These are phyloP conservation scores for Hygrophila difformis DNA, from an alignment of 257 asterid species.

Conservation along the genomic window DNA sequence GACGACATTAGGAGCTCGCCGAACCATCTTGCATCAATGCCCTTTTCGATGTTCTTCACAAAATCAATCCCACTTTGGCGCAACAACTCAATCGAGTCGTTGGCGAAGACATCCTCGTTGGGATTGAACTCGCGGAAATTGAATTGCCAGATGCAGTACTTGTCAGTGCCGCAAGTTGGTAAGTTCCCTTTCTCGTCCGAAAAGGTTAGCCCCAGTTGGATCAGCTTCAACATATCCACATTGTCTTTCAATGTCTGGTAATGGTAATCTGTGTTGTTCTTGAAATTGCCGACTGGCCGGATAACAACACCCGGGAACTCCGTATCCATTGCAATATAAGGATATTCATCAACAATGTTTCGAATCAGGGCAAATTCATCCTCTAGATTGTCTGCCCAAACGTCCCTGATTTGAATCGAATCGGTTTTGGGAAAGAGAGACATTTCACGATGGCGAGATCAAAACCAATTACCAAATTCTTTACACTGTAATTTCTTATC, in stretches of 20 bases:
- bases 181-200: conserved; percentile 65
- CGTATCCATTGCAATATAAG: conserved; percentile 74
- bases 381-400: conserved; percentile 65
- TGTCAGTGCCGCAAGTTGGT: conserved; percentile 60
- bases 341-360: conserved; percentile 51
- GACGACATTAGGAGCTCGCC: conserved; percentile 80
- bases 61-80: conserved; percentile 65
- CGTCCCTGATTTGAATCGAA: conserved; percentile 67
- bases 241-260: conserved; percentile 59
- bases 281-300: conserved; percentile 55
- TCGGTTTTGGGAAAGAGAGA: conserved; percentile 50
- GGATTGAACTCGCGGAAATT: conserved; percentile 66
- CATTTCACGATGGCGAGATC: conserved; percentile 31
- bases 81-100: conserved; percentile 53
- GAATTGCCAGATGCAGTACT: conserved; percentile 64
- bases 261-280: conserved; percentile 45
- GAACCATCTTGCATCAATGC: conserved; percentile 45
- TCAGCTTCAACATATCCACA: conserved; percentile 61
- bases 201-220: conserved; percentile 63
- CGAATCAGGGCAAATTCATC: conserved; percentile 58
- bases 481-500: not conserved
- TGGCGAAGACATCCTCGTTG: conserved; percentile 53
- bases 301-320: conserved; percentile 67
- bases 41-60: conserved; percentile 37
- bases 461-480: conserved; percentile 2